Conservation (phyloP, 1,284 basidiomycete genomes). For the Trichosporon asahii region DNA sequence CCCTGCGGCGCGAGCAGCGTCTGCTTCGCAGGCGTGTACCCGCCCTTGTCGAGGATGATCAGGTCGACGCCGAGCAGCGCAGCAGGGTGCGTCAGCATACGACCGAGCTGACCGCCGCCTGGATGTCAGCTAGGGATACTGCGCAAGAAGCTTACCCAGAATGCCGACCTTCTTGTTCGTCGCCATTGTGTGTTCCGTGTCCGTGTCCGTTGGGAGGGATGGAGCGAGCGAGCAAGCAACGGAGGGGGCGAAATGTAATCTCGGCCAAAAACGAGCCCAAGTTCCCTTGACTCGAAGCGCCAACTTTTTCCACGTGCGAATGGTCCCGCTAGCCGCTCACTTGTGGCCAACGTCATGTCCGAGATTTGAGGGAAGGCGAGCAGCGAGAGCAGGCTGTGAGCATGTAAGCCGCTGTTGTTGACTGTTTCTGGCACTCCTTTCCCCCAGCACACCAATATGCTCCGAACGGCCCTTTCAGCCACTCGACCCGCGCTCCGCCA, state of each 20-base stretch:
- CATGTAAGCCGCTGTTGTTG: not conserved
- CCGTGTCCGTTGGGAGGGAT: not conserved
- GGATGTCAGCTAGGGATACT: not conserved
- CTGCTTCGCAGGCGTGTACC: constrained; percentile 84
- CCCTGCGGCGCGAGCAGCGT: constrained; percentile 61
- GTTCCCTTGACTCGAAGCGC: not conserved
- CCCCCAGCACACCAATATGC: not conserved
- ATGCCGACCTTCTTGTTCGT: constrained; percentile 50
- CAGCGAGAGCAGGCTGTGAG: no score
- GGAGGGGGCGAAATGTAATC: not conserved
- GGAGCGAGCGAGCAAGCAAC: not conserved
- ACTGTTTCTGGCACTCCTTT: not conserved
- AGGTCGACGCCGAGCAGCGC: constrained; percentile 81
- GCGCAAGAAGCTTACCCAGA: constrained; percentile 33
- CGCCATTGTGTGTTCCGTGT: constrained; percentile 34
- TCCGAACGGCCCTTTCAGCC: not conserved
- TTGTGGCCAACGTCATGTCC: not conserved
- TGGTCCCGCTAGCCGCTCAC: not conserved
- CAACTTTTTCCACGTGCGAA: constrained; percentile 4
- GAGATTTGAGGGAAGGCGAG: not conserved
- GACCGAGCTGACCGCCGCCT: constrained; percentile 97
- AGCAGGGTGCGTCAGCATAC: constrained; percentile 92
- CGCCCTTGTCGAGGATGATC: constrained; percentile 82
- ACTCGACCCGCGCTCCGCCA: not conserved
- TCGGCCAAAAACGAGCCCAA: constrained; percentile 5